These are phyloP conservation scores for Colletotrichum agaves DNA, from an alignment of 2,329 filamentous ascomycete species.

Conservation along the genomic window DNA sequence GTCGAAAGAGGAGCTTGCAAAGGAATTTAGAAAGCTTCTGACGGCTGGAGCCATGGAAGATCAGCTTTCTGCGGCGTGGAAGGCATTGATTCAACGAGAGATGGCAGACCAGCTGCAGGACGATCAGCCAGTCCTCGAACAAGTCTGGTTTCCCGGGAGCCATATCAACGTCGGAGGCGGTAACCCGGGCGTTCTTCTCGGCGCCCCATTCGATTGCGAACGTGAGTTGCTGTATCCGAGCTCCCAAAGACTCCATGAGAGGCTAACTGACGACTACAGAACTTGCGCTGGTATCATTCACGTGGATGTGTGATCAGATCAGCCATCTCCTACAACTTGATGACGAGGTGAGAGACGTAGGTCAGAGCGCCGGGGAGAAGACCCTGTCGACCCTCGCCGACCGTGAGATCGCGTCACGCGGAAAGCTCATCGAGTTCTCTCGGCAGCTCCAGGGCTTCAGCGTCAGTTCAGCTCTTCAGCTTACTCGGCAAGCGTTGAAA, in stretches of 20 bases:
- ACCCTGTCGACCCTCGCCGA: constrained; percentile 10
- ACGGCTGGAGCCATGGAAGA: neutral
- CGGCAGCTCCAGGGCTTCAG: neutral
- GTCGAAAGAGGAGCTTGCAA: neutral
- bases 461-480: neutral
- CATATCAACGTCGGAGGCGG: constrained; percentile 34
- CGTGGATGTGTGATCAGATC: constrained; percentile 36
- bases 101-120: neutral
- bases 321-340: neutral
- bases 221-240: constrained; percentile 2
- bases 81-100: neutral
- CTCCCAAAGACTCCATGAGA: no score
- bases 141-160: constrained; percentile 34
- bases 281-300: constrained; percentile 32
- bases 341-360: neutral
- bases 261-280: constrained; percentile 11
- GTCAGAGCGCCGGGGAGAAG: neutral
- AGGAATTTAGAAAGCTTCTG: neutral
- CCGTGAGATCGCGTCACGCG: constrained; percentile 12
- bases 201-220: constrained; percentile 7
- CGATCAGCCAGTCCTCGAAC: neutral
- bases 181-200: neutral
- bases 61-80: neutral
- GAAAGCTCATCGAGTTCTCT: neutral
- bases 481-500: neutral